Evolutionary conservation across 345 rosid species (phyloP), one percentile per base, ranked within the genome.

Genomic region (Brassica cretica): DNA sequence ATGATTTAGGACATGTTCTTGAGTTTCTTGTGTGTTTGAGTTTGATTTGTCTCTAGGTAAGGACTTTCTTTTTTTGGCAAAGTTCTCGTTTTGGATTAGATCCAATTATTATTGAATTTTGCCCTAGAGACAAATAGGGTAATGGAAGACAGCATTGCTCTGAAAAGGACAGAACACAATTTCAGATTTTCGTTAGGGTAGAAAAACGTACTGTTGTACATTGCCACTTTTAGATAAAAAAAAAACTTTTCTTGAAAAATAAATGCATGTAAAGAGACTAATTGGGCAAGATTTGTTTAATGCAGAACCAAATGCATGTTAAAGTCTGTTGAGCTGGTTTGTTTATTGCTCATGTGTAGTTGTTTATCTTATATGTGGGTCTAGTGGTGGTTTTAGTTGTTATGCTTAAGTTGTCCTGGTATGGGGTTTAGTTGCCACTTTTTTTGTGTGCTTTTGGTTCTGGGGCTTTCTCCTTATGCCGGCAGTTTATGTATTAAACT

Each of bases 101-200:
- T 69, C 25, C 76, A 64, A 30, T 75, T 71, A 63, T 74, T 74
- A 37, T 55, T 79, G 65, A 51, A n/a, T 35, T 79, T 49, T 55
- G 67, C 51, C 51, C 15, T 80, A 61, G 64, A 70, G 11, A 65
- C 53, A 70, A 65, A 70, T 70, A 64, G 27, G 79, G 76, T 70
- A 74, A 75, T 80, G 79, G 79, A 80, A 35, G 51, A 75, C 72
- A 80, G 68, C 68, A 21, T 67, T 70, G 64, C 41, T 72, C 67
- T 70, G 83, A 74, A 64, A 80, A 74, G 58, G 83, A 64, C 76
- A 75, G 65, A 79, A 64, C 72, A 56, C 72, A 80, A 30, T 9
- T 68, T 74, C 21, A 12, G 60, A 16, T 78, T 24, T 46, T 63
- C 41, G 15, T 74, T 73, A 53, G 62, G 16, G 74, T 71, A 9